phyloP scores from a whole-genome alignment of 805 yeast genomes.

The Kuraishia capsulata region DNA sequence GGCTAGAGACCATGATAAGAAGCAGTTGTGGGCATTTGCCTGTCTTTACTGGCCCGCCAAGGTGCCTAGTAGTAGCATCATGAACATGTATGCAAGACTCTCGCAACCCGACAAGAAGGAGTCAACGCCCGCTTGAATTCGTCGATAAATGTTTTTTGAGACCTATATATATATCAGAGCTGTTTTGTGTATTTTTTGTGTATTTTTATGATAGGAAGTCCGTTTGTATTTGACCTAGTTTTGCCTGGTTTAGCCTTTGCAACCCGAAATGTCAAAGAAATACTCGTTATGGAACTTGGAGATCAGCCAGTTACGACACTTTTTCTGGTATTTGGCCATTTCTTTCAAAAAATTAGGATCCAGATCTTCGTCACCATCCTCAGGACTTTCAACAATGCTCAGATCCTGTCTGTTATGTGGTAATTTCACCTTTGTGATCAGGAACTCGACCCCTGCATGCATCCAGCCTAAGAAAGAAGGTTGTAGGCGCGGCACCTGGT shows the following conservation, averaged over 20 bases:
- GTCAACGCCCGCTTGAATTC: not conserved
- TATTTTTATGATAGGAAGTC: not conserved
- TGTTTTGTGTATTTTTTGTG: not conserved
- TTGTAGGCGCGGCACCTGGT: slow-evolving; percentile 53
- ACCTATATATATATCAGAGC: too few species aligned
- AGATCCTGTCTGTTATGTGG: slow-evolving; percentile 21
- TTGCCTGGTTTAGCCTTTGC: too few species aligned
- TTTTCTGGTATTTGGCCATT: not conserved
- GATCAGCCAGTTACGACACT: not conserved
- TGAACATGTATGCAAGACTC: slow-evolving; percentile 66
- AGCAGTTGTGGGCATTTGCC: slow-evolving; percentile 80
- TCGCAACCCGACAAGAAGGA: slow-evolving; percentile 7
- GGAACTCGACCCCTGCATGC: slow-evolving; percentile 45
- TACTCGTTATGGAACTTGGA: not conserved
- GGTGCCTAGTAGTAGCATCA: slow-evolving; percentile 65
- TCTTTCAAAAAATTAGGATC: not conserved
- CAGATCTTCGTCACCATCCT: not conserved
- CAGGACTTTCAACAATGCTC: not conserved
- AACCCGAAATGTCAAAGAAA: not conserved
- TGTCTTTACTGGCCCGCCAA: slow-evolving; percentile 81
- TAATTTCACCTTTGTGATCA: slow-evolving; percentile 25
- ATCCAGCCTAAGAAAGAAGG: slow-evolving; percentile 27
- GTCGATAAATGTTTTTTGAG: too few species aligned
- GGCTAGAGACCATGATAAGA: slow-evolving; percentile 32
- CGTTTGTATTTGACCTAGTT: too few species aligned